Base-by-base conservation (phyloP, 768 basidiomycete species). In the Mycena polygramma region DNA sequence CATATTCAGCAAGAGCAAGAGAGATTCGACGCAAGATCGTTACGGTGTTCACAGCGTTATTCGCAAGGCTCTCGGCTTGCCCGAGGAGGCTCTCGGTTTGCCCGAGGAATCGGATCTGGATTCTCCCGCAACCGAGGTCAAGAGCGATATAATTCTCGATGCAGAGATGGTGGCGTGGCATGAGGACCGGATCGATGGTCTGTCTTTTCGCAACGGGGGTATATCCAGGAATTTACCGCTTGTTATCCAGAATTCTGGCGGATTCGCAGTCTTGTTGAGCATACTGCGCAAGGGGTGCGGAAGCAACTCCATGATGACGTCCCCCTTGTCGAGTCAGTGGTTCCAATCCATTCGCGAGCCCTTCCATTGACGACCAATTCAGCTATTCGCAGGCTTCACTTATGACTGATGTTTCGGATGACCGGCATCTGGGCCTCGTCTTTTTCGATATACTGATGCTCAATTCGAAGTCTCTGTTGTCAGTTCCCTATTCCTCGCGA, bases 91-190 rank as follows among this genome's bases (percentile, higher is more conserved):
- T 2, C 83, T 97, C 6, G 86, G 87, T 14, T 75, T 92, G 7
- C 75, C 48, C 26, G 59, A 65, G 26, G 51, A 67, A 36, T 45
- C 39, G 49, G 35, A 26, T 59, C 26, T 41, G 58, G 55, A 41
- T 14, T 53, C 30, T 35, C 43, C 52, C 30, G 66, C 48, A 60
- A 63, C 39, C 72, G 76, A 17, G 35, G 78, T 85, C 36, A 81
- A 77, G 58, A 76, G 81, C 59, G 85, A 86, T 71, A 74, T 89
- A 45, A 85, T 90, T 45, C 75, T 88, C 0, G 96, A 98, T 76
- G 96, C 95, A 2, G 96, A 98, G 79, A 94, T 97, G 91, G 92
- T 97, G 7, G 92, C 94, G 0, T 97, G 88, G 77, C 87, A 92
- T 45, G 92, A 91, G 35, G 79, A 82, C 13, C 76, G 82, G 30